Conservation (phyloP, 257 asterid species). For the Leonotis leonurus region DNA sequence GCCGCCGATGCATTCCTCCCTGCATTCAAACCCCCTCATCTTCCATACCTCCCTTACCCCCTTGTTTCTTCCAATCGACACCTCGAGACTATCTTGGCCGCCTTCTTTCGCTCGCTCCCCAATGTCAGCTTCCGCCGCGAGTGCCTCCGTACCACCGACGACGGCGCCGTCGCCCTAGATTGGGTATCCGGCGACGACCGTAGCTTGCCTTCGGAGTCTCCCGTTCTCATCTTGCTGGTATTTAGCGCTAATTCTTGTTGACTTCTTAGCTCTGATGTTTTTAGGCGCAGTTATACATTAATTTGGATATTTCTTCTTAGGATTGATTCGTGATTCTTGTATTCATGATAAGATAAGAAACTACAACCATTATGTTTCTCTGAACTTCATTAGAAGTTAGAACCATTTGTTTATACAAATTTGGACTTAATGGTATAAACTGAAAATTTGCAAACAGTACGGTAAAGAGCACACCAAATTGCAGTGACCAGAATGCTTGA, state of each 20-base stretch:
- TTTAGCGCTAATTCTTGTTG: not conserved
- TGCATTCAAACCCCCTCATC: conserved; percentile 49
- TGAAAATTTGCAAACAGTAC: not conserved
- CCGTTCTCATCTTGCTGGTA: conserved; percentile 79
- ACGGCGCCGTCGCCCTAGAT: conserved; percentile 75
- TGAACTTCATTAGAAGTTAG: not conserved
- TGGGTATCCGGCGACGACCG: conserved; percentile 72
- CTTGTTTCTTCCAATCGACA: conserved; percentile 60
- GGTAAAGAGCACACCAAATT: not conserved
- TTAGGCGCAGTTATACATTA: not conserved
- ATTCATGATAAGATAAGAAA: too few relatives aligned
- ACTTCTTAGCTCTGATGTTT: not conserved
- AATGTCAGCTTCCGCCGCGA: conserved; percentile 67
- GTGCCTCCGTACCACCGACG: conserved; percentile 76
- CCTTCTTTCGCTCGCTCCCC: conserved; percentile 72
- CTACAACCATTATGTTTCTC: too few relatives aligned
- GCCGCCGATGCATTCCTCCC: conserved; percentile 55
- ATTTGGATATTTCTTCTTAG: not conserved
- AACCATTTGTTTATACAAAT: not conserved
- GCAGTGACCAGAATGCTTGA: not conserved
- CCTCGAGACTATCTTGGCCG: conserved; percentile 79
- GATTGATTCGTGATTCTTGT: not conserved
- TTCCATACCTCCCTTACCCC: conserved; percentile 58
- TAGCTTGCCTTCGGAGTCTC: conserved; percentile 48
- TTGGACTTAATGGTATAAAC: not conserved